Percentiles rank a stretch among this genome's conserved stretches.
Conservation (phyloP, 768 basidiomycete species). For the Hygrophoropsis aurantiaca region DNA sequence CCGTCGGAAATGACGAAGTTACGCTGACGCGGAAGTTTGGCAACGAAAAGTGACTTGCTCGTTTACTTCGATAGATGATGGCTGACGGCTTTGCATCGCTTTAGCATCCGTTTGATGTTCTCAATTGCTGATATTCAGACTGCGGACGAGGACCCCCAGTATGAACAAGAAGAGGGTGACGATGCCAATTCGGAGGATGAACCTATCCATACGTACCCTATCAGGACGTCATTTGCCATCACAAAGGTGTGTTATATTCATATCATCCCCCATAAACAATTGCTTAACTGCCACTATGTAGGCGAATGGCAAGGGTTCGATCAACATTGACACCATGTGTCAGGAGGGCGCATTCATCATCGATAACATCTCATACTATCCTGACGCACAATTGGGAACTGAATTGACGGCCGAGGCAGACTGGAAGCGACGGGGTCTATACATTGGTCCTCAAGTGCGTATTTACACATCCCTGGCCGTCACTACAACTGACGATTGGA, state of each 20-base stretch:
- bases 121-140: constrained; percentile 85
- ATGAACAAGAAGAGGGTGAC: constrained; percentile 39
- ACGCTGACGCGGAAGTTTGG: constrained; percentile 81
- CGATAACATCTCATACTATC: constrained; percentile 88
- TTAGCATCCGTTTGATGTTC: constrained; percentile 86
- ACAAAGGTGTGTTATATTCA: constrained; percentile 60
- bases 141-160: constrained; percentile 36
- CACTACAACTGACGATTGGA: background rate
- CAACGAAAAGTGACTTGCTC: constrained; percentile 73
- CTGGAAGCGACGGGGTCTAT: constrained; percentile 89
- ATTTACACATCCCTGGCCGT: background rate
- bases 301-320: constrained; percentile 57
- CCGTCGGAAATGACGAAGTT: constrained; percentile 77
- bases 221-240: constrained; percentile 80
- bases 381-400: constrained; percentile 66
- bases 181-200: constrained; percentile 27
- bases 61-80: background rate
- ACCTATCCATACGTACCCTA: constrained; percentile 52
- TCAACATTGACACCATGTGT: constrained; percentile 76
- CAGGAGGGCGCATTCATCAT: constrained; percentile 82
- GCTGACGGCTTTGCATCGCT: background rate
- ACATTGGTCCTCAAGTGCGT: constrained; percentile 85
- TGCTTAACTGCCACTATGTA: constrained; percentile 21
- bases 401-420: constrained; percentile 86
- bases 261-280: background rate